Evolutionary conservation across 768 basidiomycete species (phyloP).

Genomic region (Atractiella rhizophila): DNA sequence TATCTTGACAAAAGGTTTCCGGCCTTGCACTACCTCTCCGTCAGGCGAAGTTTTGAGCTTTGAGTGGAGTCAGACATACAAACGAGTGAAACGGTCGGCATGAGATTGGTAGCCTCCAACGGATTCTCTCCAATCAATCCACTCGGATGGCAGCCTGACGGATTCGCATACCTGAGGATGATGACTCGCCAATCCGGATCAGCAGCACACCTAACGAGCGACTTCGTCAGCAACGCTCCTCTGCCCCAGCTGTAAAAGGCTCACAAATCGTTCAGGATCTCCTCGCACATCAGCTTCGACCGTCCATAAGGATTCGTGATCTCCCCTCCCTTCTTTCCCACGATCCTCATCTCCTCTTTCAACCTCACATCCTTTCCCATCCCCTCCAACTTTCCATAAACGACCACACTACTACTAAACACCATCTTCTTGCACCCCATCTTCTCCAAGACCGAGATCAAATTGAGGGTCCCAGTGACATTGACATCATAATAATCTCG

Average conservation of each 20-base stretch:
- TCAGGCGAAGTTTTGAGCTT: neutral
- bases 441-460: neutral
- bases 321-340: neutral
- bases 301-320: constrained; percentile 4
- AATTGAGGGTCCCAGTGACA: neutral
- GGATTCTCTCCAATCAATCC: constrained; percentile 4
- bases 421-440: neutral
- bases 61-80: neutral
- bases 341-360: neutral
- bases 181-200: constrained; percentile 1
- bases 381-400: neutral
- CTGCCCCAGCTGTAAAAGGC: neutral
- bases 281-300: constrained; percentile 4
- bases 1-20: neutral
- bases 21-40: too few relatives aligned
- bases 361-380: constrained; percentile 1
- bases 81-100: neutral
- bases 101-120: neutral
- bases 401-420: neutral
- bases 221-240: neutral
- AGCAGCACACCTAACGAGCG: neutral
- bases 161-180: constrained; percentile 1
- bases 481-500: constrained; percentile 1
- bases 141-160: neutral
- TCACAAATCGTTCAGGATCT: neutral